Base-by-base conservation (phyloP, 495 filamentous ascomycete genomes). In the Talaromyces nanjingensis region DNA sequence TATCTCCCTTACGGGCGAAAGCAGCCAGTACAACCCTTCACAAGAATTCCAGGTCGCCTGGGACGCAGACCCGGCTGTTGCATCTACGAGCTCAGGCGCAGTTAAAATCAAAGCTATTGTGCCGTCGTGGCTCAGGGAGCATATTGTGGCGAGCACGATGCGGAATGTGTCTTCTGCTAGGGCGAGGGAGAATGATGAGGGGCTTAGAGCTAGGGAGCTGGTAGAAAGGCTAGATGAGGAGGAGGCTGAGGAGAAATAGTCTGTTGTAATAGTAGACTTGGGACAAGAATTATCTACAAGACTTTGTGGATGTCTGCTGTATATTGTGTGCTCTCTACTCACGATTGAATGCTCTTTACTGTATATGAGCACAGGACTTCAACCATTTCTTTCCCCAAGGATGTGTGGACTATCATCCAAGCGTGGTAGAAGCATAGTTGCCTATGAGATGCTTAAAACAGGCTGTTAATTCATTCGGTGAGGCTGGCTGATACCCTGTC, bases 51-150 rank as follows among this genome's bases (percentile, higher is more conserved):
- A 81, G 66, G 71, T 87, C 0, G 77, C 76, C 2, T 84, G 79
- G 73, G 67, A 68, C 11, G 68, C 60, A 4, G 73, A 78, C 57
- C 78, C 76, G 20, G 75, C 69, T 14, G 78, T 3, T 49, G 18
- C 1, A 20, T 31, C 45, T 24, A 60, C 59, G 64, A 68, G 69
- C 39, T 29, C 59, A 60, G 79, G 80, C 18, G 27, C 27, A 25
- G 76, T 93, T 3, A 90, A 85, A 68, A 65, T 97, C 7, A 94
- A 91, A 77, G 91, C 93, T 12, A 89, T 96, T 73, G 87, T 97
- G 66, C 92, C 92, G n/a, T 74, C 79, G 24, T 97, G 94, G 93
- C 69, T 84, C 61, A 76, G 77, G 56, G 71, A 79, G 14, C 76
- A 76, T 63, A 82, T 81, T 27, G 54, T 64, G 1, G 59, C 64